A percentile compares a stretch with the other conserved stretches of the same genome.
phyloP scores from a whole-genome alignment of 192 early-diverging fungal species.

The Allomyces macrogynus region DNA sequence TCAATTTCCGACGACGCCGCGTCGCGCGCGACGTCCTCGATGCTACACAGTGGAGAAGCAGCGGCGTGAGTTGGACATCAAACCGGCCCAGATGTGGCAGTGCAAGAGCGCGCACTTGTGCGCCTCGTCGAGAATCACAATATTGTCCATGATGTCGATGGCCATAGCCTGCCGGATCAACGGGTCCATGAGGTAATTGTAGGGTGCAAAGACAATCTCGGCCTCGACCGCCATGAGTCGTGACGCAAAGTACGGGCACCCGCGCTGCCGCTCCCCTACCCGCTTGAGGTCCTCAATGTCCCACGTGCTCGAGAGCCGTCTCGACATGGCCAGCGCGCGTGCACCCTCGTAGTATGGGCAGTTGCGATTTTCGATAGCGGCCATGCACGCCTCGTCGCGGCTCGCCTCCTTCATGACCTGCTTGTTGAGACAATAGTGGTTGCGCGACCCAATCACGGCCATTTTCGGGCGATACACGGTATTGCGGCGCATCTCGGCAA shows the following conservation, averaged over 20 bases:
- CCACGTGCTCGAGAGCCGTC: conserved; percentile 17
- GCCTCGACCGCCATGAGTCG: conserved; percentile 19
- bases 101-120: conserved; percentile 2
- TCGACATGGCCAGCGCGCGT: background rate
- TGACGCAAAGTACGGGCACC: conserved; percentile 36
- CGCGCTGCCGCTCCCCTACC: conserved; percentile 12
- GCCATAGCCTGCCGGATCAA: conserved; percentile 21
- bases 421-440: background rate
- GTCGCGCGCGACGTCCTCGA: conserved; percentile 32
- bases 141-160: conserved; percentile 18
- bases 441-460: background rate
- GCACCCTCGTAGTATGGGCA: background rate
- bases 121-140: conserved; percentile 38
- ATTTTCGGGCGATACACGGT: conserved; percentile 25
- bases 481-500: conserved; percentile 29
- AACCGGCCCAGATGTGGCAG: background rate
- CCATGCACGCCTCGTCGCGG: conserved; percentile 26
- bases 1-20: conserved; percentile 27
- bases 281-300: conserved; percentile 35
- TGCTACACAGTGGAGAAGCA: conserved; percentile 22
- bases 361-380: conserved; percentile 14
- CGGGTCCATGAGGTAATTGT: conserved; percentile 45
- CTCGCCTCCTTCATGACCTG: conserved; percentile 23
- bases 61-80: too few species aligned
- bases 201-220: conserved; percentile 41